Percentiles rank a stretch among this genome's conserved stretches.
Conservation (phyloP, 768 basidiomycete genomes). For the Boletus rubropictus region DNA sequence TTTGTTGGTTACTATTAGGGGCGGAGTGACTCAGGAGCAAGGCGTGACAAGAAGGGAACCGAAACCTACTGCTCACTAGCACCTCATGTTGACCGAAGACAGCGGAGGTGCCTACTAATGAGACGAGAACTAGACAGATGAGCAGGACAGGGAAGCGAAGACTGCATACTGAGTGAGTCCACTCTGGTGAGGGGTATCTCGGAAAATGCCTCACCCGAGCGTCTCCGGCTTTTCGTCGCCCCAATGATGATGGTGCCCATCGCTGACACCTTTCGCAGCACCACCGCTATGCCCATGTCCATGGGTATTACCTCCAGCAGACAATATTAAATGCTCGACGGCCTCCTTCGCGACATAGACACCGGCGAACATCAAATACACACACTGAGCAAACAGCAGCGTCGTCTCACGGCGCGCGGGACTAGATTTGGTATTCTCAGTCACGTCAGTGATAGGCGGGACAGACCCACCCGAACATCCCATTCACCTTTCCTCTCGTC, state of each 20-base stretch:
- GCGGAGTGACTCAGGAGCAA: constrained; percentile 3
- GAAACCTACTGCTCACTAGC: constrained; percentile 54
- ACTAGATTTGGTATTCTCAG: constrained; percentile 30
- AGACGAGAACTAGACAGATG: constrained; percentile 48
- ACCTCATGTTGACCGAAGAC: constrained; percentile 59
- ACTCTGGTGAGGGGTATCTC: not conserved
- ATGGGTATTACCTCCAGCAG: constrained; percentile 73
- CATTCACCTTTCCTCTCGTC: constrained; percentile 29
- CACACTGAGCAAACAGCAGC: constrained; percentile 79
- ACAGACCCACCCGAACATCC: constrained; percentile 58
- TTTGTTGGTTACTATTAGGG: constrained; percentile 50
- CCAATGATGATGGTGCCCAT: constrained; percentile 62
- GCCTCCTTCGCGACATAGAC: constrained; percentile 98
- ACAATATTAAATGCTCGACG: constrained; percentile 83
- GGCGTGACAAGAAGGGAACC: not conserved
- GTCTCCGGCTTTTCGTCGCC: constrained; percentile 45
- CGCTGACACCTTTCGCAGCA: constrained; percentile 30
- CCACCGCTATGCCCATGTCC: constrained; percentile 59
- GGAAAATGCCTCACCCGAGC: constrained; percentile 34
- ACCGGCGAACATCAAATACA: constrained; percentile 90
- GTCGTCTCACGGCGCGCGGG: constrained; percentile 65
- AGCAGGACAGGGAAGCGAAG: constrained; percentile 65
- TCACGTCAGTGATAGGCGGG: constrained; percentile 17
- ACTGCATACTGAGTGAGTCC: constrained; percentile 27
- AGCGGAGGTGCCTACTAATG: constrained; percentile 51